Evolutionary conservation across 2,329 filamentous ascomycete genomes (phyloP), one percentile per base, ranked within the genome.

Genomic region (Trichoderma gracile): DNA sequence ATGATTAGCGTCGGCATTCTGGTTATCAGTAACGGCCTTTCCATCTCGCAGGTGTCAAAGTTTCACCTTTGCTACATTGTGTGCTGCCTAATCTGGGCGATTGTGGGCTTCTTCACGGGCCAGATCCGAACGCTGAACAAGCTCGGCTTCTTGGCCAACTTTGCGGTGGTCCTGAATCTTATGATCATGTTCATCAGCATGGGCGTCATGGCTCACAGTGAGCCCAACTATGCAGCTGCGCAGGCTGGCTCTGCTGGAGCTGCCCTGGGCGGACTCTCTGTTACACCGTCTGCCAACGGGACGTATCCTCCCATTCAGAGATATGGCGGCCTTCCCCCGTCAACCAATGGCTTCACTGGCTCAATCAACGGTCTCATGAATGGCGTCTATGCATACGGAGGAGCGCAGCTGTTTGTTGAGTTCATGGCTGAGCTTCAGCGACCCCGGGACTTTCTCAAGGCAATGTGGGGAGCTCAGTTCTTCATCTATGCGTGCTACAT

Each of bases 321-420:
- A 2, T 77, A 80, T 12, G 75, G 78, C 3, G 77, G 77, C 1
- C 23, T 68, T 46, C 69, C 69, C 3, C 58, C 58, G n/a, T 61
- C 58, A 1, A 53, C 68, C 3, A 73, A 76, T 14, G 76, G 78
- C 15, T 79, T 85, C 52, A 71, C 75, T 53, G 69, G 69, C 5
- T 70, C 70, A 2, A 55, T 71, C 54, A 71, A 69, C 46, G 69
- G 70, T 38, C 54, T 68, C 21, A 52, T 70, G 57, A 66, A 67
- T 10, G 81, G 79, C 10, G 84, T 87, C 5, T 84, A 82, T 59
- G 80, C 83, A 0, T 87, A 86, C 67, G 83, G 83, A n/a, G 85
- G 85, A 3, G 82, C 82, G 3, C 81, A 84, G 71, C 74, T 87
- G 8, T 87, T 86, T 70, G 78, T 80, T 33, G 83, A 85, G 60